Conservation (phyloP, 2,329 filamentous ascomycete genomes). For the Aspergillus oerlinghausenensis region DNA sequence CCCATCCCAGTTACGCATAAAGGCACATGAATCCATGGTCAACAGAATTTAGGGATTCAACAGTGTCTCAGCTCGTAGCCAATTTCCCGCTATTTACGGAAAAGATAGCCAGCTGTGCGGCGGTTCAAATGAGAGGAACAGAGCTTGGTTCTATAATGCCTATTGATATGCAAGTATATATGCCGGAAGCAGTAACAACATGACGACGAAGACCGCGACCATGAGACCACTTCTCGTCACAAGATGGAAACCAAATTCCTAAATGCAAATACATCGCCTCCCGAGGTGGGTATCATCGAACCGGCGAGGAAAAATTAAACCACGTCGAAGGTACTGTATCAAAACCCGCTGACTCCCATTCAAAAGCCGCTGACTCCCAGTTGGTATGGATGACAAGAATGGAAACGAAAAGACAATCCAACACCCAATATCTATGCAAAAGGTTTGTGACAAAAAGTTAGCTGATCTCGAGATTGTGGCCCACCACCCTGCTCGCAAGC, state of each 20-base stretch:
- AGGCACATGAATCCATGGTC: background rate
- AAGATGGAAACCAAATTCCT: constrained; percentile 2
- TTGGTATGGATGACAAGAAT: background rate
- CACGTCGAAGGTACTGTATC: constrained; percentile 2
- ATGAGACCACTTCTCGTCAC: background rate
- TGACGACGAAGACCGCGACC: background rate
- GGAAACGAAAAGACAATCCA: background rate
- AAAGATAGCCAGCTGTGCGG: background rate
- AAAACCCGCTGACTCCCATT: background rate
- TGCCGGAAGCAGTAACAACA: background rate
- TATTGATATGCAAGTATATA: background rate
- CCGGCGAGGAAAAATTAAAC: constrained; percentile 3
- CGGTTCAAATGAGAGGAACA: background rate
- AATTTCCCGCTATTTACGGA: background rate
- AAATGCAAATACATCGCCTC: constrained; percentile 15
- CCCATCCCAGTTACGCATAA: background rate
- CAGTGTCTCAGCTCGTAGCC: background rate
- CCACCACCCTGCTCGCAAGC: background rate
- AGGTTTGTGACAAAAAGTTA: background rate
- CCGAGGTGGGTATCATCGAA: constrained; percentile 16
- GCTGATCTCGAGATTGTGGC: background rate
- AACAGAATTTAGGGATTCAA: background rate
- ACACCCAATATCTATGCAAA: background rate
- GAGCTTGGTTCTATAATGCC: background rate
- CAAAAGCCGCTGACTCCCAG: background rate